Evolutionary conservation across 345 rosid genomes (phyloP).

Genomic region (Melastoma malabathricum): DNA sequence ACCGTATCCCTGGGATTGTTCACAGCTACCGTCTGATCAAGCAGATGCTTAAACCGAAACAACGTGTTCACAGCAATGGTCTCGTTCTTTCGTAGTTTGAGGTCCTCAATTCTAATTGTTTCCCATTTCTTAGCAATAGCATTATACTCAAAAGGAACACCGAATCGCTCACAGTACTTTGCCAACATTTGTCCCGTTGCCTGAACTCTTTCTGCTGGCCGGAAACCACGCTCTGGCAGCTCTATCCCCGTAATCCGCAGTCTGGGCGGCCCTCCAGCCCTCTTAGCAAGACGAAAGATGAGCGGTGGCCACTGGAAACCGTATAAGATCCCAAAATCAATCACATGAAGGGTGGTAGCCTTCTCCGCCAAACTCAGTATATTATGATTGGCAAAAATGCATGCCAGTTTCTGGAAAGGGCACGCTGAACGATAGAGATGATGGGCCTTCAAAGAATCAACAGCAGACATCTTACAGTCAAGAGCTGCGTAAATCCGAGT

Average conservation of each 20-base stretch:
- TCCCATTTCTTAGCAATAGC: constrained; percentile 64
- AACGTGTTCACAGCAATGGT: constrained; percentile 44
- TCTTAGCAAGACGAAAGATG: constrained; percentile 41
- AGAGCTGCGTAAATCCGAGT: constrained; percentile 31
- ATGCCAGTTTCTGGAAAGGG: constrained; percentile 53
- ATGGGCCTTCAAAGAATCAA: constrained; percentile 51
- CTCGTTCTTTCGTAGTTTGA: constrained; percentile 35
- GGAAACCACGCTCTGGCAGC: constrained; percentile 60
- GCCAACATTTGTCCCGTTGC: constrained; percentile 65
- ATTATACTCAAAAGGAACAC: constrained; percentile 57
- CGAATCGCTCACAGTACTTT: constrained; percentile 40
- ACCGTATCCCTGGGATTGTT: constrained; percentile 28
- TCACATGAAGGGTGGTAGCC: constrained; percentile 39
- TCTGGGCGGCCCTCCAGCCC: constrained; percentile 58
- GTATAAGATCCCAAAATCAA: constrained; percentile 68
- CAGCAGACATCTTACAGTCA: constrained; percentile 35
- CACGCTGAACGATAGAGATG: constrained; percentile 31
- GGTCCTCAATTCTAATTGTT: constrained; percentile 39
- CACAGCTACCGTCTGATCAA: constrained; percentile 43
- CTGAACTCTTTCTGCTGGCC: constrained; percentile 61
- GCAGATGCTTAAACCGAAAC: constrained; percentile 39
- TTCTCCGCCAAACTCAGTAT: constrained; percentile 30
- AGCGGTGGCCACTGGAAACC: constrained; percentile 83
- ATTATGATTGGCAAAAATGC: constrained; percentile 41
- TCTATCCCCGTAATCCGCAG: constrained; percentile 78